Evolutionary conservation across 2,329 filamentous ascomycete genomes (phyloP).

Genomic region (Dryadomyces quercus-mongolicae): DNA sequence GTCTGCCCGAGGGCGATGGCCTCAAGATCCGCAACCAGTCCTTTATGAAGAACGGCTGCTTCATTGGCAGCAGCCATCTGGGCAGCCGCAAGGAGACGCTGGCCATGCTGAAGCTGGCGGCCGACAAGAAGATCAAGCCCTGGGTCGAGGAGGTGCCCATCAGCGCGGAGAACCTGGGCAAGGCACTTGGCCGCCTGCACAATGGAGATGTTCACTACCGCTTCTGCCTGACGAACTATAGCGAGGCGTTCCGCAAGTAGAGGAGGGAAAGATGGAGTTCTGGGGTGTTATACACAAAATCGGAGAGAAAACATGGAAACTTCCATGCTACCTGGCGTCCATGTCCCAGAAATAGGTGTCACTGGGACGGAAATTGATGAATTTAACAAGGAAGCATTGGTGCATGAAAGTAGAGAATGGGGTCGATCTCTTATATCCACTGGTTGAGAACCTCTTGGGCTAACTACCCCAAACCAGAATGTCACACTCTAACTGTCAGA

Average conservation of each 20-base stretch:
- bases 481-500: too few relatives aligned
- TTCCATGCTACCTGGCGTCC: too few relatives aligned
- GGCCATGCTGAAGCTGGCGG: conserved; percentile 59
- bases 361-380: not conserved
- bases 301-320: too few relatives aligned
- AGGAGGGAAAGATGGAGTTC: not conserved
- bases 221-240: conserved; percentile 61
- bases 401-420: not conserved
- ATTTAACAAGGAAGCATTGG: not conserved
- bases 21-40: conserved; percentile 61
- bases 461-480: not conserved
- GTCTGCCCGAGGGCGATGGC: conserved; percentile 65
- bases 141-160: conserved; percentile 68
- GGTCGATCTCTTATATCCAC: not conserved
- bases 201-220: conserved; percentile 63
- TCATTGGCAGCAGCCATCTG: conserved; percentile 60
- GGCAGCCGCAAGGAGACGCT: conserved; percentile 59
- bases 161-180: conserved; percentile 55
- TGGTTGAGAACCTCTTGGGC: conserved; percentile 20
- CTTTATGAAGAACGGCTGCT: conserved; percentile 62
- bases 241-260: conserved; percentile 50
- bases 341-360: too few relatives aligned
- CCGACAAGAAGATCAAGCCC: conserved; percentile 54
- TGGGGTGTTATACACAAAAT: not conserved
- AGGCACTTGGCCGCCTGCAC: conserved; percentile 56